These are phyloP conservation scores for Aphanomyces cochlioides DNA, from an alignment of 352 stramenopile genomes.

Conservation along the genomic window DNA sequence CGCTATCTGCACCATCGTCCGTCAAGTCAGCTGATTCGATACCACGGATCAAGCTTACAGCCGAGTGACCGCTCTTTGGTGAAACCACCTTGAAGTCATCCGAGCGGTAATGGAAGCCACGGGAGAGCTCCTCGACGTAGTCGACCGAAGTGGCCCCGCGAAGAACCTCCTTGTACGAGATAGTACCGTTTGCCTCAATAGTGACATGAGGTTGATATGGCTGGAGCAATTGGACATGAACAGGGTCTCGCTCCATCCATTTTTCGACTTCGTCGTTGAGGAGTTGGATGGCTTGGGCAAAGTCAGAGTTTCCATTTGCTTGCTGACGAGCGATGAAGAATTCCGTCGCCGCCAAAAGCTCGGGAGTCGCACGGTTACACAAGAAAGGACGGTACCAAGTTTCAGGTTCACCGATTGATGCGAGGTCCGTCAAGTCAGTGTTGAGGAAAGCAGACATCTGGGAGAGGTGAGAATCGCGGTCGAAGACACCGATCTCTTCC, in stretches of 20 bases:
- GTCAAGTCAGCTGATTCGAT: too few relatives aligned
- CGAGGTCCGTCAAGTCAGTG: too few relatives aligned
- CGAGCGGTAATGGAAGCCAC: conserved; percentile 49
- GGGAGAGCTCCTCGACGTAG: conserved; percentile 61
- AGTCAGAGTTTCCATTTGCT: conserved; percentile 40
- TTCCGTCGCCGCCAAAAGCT: conserved; percentile 46
- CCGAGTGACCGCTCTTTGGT: too few relatives aligned
- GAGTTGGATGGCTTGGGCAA: conserved; percentile 48
- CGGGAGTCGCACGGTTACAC: conserved; percentile 60
- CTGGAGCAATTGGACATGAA: conserved; percentile 53
- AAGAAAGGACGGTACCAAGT: too few relatives aligned
- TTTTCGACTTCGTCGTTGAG: conserved; percentile 51
- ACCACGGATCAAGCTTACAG: too few relatives aligned
- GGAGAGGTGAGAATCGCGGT: too few relatives aligned
- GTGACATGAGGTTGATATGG: conserved; percentile 46
- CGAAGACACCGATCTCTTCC: too few relatives aligned
- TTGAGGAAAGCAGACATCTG: too few relatives aligned
- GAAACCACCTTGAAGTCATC: conserved; percentile 31
- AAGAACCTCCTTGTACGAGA: conserved; percentile 51
- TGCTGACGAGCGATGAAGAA: conserved; percentile 46
- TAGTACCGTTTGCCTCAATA: conserved; percentile 45
- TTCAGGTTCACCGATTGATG: not conserved
- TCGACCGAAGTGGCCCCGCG: conserved; percentile 44
- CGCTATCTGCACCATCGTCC: too few relatives aligned
- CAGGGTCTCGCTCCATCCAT: conserved; percentile 46